Conservation (phyloP, 2,329 filamentous ascomycete species). For the Camillea tinctor region DNA sequence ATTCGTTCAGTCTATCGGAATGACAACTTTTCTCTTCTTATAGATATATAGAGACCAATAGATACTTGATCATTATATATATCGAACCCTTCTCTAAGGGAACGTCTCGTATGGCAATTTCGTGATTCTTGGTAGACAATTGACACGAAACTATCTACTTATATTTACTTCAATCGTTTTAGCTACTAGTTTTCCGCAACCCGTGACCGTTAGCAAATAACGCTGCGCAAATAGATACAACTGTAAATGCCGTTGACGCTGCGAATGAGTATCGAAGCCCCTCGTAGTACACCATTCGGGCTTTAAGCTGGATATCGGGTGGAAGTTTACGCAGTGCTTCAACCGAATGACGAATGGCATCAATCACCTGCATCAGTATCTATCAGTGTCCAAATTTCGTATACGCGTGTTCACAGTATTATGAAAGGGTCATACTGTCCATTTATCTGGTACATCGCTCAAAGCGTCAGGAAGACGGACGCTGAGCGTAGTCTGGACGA, state of each 20-base stretch:
- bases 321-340: slow-evolving; percentile 54
- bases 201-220: slow-evolving; percentile 42
- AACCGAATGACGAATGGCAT: slow-evolving; percentile 61
- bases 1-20: too few relatives aligned
- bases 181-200: slow-evolving; percentile 29
- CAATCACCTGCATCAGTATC: slow-evolving; percentile 48
- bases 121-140: neutral
- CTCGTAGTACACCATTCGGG: slow-evolving; percentile 58
- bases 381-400: slow-evolving; percentile 25
- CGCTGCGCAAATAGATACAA: slow-evolving; percentile 47
- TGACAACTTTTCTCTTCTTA: too few relatives aligned
- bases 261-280: slow-evolving; percentile 57
- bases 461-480: slow-evolving; percentile 52
- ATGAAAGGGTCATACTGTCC: slow-evolving; percentile 45
- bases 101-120: too few relatives aligned
- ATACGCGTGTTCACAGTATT: slow-evolving; percentile 11
- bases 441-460: slow-evolving; percentile 55
- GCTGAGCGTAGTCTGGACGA: slow-evolving; percentile 61
- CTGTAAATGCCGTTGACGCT: slow-evolving; percentile 51
- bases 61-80: too few relatives aligned
- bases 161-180: neutral
- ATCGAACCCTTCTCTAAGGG: too few relatives aligned
- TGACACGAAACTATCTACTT: neutral
- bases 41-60: too few relatives aligned
- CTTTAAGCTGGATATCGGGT: slow-evolving; percentile 54